These are phyloP conservation scores for Fusarium nygamai DNA, from an alignment of 2,329 filamentous ascomycete genomes.

Conservation along the genomic window DNA sequence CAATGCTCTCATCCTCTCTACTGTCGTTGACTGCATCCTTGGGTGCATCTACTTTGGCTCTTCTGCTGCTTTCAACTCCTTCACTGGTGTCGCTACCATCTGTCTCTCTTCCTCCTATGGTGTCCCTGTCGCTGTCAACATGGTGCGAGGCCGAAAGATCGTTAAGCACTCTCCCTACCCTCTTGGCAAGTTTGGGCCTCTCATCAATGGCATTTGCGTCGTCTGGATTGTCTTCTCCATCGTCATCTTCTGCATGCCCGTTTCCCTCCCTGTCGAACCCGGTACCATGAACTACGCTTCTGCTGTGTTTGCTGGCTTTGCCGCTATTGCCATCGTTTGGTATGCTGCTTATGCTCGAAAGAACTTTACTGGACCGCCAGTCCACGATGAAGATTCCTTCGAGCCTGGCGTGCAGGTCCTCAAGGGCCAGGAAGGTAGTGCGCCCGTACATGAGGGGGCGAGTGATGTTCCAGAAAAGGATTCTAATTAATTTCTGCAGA, in stretches of 20 bases:
- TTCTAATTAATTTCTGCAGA: slow-evolving; percentile 20
- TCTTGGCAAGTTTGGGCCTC: slow-evolving; percentile 73
- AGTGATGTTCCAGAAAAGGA: slow-evolving; percentile 27
- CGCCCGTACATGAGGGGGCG: slow-evolving; percentile 2
- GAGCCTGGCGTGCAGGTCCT: slow-evolving; percentile 35
- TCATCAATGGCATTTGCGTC: slow-evolving; percentile 75
- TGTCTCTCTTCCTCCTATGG: slow-evolving; percentile 80
- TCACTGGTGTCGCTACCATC: slow-evolving; percentile 83
- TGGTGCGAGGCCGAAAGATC: slow-evolving; percentile 72
- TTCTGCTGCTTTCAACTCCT: slow-evolving; percentile 79
- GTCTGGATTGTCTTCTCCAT: slow-evolving; percentile 76
- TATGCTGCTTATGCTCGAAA: slow-evolving; percentile 71
- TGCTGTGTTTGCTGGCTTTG: slow-evolving; percentile 73
- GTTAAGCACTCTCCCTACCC: slow-evolving; percentile 74
- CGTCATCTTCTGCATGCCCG: slow-evolving; percentile 81
- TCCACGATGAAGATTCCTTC: slow-evolving; percentile 10
- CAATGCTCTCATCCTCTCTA: slow-evolving; percentile 74
- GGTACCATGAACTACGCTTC: slow-evolving; percentile 73
- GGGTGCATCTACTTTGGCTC: slow-evolving; percentile 84
- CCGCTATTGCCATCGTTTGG: slow-evolving; percentile 67
- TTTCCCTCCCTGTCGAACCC: slow-evolving; percentile 65
- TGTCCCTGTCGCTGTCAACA: slow-evolving; percentile 76
- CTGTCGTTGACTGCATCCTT: slow-evolving; percentile 73
- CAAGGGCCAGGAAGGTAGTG: slow-evolving; percentile 21
- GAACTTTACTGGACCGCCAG: slow-evolving; percentile 68